Evolutionary conservation across 805 yeast species (phyloP).

Genomic region (Vanderwaltozyma yarrowii): DNA sequence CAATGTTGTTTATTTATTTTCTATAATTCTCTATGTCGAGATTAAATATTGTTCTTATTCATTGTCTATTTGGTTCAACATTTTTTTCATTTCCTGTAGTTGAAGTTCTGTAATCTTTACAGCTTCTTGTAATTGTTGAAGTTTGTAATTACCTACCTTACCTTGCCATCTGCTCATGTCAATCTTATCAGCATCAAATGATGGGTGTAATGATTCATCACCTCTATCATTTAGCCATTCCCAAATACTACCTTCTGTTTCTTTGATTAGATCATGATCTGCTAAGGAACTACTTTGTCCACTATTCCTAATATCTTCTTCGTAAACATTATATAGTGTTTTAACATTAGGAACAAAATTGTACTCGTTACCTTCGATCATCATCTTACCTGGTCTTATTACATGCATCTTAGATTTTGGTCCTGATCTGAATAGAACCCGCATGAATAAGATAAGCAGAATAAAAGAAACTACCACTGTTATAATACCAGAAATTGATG

Average conservation of each 20-base stretch:
- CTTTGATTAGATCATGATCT: slow-evolving; percentile 23
- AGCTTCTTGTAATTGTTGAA: slow-evolving; percentile 19
- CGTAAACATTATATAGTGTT: slow-evolving; percentile 25
- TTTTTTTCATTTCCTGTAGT: slow-evolving; percentile 17
- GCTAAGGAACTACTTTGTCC: slow-evolving; percentile 5
- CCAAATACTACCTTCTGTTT: slow-evolving; percentile 58
- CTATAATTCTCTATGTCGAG: too few relatives aligned
- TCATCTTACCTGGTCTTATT: slow-evolving; percentile 18
- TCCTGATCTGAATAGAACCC: slow-evolving; percentile 3
- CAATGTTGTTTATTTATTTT: too few relatives aligned
- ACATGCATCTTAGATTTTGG: slow-evolving; percentile 8
- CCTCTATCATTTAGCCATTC: slow-evolving; percentile 52
- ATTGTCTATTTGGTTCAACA: slow-evolving; percentile 6
- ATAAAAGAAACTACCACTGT: slow-evolving; percentile 4
- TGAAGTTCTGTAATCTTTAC: slow-evolving; percentile 20
- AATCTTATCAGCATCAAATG: not conserved
- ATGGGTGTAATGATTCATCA: slow-evolving; percentile 3
- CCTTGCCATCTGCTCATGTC: slow-evolving; percentile 1
- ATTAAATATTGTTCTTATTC: too few relatives aligned
- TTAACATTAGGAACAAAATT: slow-evolving; percentile 34
- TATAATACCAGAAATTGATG: slow-evolving; percentile 12
- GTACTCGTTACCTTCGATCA: slow-evolving; percentile 30
- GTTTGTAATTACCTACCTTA: slow-evolving; percentile 9
- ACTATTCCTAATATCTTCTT: slow-evolving; percentile 14
- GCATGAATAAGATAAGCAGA: slow-evolving; percentile 6